phyloP scores from a whole-genome alignment of 495 filamentous ascomycete genomes.

The Durotheca rogersii region DNA sequence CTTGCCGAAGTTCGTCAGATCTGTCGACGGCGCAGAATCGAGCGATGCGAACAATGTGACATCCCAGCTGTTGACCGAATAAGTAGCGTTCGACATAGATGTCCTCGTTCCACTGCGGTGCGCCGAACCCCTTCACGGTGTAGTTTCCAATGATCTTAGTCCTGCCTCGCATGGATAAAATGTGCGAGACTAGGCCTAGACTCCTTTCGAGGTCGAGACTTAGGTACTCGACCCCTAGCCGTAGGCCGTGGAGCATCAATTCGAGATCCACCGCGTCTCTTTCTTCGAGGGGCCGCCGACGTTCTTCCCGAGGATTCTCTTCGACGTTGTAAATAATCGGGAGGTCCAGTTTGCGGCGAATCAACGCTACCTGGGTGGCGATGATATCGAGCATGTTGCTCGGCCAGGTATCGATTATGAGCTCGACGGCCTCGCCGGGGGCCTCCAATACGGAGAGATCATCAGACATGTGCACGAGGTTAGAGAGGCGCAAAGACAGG shows the following conservation, averaged over 20 bases:
- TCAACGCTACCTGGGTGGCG: slow-evolving; percentile 57
- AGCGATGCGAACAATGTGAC: slow-evolving; percentile 68
- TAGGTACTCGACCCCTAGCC: slow-evolving; percentile 73
- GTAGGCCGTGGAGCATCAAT: slow-evolving; percentile 65
- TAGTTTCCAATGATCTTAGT: slow-evolving; percentile 76
- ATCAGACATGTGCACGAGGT: slow-evolving; percentile 53
- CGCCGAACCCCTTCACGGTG: slow-evolving; percentile 51
- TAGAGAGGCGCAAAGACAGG: slow-evolving; percentile 62
- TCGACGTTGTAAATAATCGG: slow-evolving; percentile 72
- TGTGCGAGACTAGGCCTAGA: slow-evolving; percentile 50
- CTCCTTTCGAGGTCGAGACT: slow-evolving; percentile 64
- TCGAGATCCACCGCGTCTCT: slow-evolving; percentile 57
- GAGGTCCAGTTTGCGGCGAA: slow-evolving; percentile 63
- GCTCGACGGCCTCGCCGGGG: slow-evolving; percentile 69
- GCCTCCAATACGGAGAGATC: slow-evolving; percentile 66
- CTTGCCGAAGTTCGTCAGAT: slow-evolving; percentile 58
- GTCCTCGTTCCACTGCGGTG: slow-evolving; percentile 63
- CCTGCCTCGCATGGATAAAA: slow-evolving; percentile 60
- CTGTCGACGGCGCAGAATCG: slow-evolving; percentile 60
- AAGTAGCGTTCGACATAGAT: slow-evolving; percentile 56
- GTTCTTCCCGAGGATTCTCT: slow-evolving; percentile 49
- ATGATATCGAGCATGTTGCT: slow-evolving; percentile 51
- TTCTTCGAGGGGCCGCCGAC: slow-evolving; percentile 36
- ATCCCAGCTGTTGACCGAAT: slow-evolving; percentile 62
- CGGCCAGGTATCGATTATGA: slow-evolving; percentile 66